phyloP scores from a whole-genome alignment of 805 yeast species.

The Peterozyma xylosa region DNA sequence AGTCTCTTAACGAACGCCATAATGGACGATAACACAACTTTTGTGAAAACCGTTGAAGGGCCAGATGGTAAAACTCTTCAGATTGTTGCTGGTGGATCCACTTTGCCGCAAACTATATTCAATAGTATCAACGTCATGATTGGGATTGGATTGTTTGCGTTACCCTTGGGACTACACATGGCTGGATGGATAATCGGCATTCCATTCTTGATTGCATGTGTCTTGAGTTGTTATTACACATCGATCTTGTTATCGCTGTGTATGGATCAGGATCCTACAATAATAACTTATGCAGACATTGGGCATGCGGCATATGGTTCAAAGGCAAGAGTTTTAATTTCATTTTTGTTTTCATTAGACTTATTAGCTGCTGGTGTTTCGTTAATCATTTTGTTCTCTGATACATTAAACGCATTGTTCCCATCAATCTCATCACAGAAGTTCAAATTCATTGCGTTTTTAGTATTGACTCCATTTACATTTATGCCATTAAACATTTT shows the following conservation, averaged over 20 bases:
- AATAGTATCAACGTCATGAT: slow-evolving; percentile 60
- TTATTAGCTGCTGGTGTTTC: slow-evolving; percentile 78
- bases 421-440: slow-evolving; percentile 43
- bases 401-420: slow-evolving; percentile 66
- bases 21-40: slow-evolving; percentile 29
- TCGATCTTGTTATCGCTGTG: slow-evolving; percentile 69
- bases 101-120: slow-evolving; percentile 64
- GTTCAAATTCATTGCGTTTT: slow-evolving; percentile 62
- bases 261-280: slow-evolving; percentile 71
- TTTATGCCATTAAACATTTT: slow-evolving; percentile 50
- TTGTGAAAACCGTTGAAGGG: slow-evolving; percentile 59
- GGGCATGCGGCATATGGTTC: slow-evolving; percentile 84
- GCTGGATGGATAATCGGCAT: slow-evolving; percentile 66
- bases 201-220: slow-evolving; percentile 51
- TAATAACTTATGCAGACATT: slow-evolving; percentile 83
- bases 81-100: slow-evolving; percentile 73
- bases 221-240: slow-evolving; percentile 64
- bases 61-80: slow-evolving; percentile 64
- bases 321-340: slow-evolving; percentile 64
- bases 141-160: slow-evolving; percentile 61
- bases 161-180: slow-evolving; percentile 56
- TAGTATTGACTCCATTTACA: slow-evolving; percentile 74
- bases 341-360: slow-evolving; percentile 69
- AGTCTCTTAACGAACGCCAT: slow-evolving; percentile 3
- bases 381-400: slow-evolving; percentile 75